A percentile compares a stretch with the other conserved stretches of the same genome.
These are phyloP conservation scores for Pholiota adiposa DNA, from an alignment of 1,284 basidiomycete species.

Conservation along the genomic window DNA sequence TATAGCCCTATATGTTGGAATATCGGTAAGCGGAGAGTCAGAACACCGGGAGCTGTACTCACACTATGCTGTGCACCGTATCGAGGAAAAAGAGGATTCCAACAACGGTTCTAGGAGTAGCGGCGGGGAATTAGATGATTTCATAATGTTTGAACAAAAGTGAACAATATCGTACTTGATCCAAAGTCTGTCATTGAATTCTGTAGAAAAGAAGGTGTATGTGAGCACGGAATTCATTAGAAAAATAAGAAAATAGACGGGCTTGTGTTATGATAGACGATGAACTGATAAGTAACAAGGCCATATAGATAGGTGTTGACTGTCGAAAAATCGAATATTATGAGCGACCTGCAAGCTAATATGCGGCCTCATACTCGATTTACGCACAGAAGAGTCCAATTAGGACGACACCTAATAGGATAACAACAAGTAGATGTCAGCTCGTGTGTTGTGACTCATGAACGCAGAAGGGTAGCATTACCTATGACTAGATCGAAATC, in stretches of 20 bases:
- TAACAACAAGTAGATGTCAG: not conserved
- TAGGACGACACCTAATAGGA: slow-evolving; percentile 39
- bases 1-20: slow-evolving; percentile 33
- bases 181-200: slow-evolving; percentile 47
- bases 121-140: not conserved
- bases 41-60: slow-evolving; percentile 19
- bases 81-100: slow-evolving; percentile 46
- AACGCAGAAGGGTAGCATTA: slow-evolving; percentile 1
- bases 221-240: not conserved
- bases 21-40: not conserved
- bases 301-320: slow-evolving; percentile 59
- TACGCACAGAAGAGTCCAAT: slow-evolving; percentile 43
- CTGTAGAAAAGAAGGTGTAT: slow-evolving; percentile 27
- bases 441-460: not conserved
- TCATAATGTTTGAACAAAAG: too few species aligned
- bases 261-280: slow-evolving; percentile 46
- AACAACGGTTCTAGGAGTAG: slow-evolving; percentile 39
- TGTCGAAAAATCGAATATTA: slow-evolving; percentile 20
- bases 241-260: slow-evolving; percentile 23
- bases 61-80: slow-evolving; percentile 48
- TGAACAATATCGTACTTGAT: slow-evolving; percentile 37
- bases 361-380: not conserved
- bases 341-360: not conserved
- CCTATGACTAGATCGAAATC: slow-evolving; percentile 29
- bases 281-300: slow-evolving; percentile 52